These are phyloP conservation scores for Dendrobium nobile DNA, from an alignment of 106 monocot genomes.

Conservation along the genomic window DNA sequence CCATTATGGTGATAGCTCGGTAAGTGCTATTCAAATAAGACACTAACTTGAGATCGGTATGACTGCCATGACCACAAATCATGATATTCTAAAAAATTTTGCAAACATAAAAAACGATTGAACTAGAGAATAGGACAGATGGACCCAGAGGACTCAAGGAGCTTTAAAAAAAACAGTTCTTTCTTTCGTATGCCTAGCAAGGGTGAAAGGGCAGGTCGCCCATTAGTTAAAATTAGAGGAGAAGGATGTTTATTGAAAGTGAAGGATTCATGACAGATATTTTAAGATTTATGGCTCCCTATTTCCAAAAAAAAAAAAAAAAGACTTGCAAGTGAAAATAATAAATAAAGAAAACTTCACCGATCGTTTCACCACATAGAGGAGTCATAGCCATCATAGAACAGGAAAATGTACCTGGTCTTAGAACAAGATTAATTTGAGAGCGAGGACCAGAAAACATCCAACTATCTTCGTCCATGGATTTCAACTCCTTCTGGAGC, in stretches of 20 bases:
- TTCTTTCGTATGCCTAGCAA: neutral
- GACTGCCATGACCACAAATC: too few relatives aligned
- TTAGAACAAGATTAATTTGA: constrained; percentile 66
- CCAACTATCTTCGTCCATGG: constrained; percentile 86
- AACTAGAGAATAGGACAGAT: neutral
- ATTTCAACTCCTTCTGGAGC: constrained; percentile 75
- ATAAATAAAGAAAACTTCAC: neutral
- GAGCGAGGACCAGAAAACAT: constrained; percentile 80
- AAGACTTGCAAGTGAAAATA: too few relatives aligned
- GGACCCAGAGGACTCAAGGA: neutral
- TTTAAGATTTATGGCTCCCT: neutral
- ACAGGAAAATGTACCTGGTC: constrained; percentile 39
- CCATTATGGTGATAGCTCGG: too few relatives aligned
- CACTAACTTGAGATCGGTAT: too few relatives aligned
- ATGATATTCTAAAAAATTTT: too few relatives aligned
- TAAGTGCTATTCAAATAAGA: too few relatives aligned
- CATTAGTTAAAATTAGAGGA: too few relatives aligned
- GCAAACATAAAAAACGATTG: neutral
- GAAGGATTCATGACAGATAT: too few relatives aligned
- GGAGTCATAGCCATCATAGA: neutral
- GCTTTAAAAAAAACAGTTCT: neutral
- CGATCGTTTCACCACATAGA: neutral
- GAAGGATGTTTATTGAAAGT: too few relatives aligned
- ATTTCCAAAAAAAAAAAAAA: neutral
- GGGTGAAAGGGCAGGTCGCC: neutral